Base-by-base conservation (phyloP, 768 basidiomycete species). In the Trametes cinnabarina region DNA sequence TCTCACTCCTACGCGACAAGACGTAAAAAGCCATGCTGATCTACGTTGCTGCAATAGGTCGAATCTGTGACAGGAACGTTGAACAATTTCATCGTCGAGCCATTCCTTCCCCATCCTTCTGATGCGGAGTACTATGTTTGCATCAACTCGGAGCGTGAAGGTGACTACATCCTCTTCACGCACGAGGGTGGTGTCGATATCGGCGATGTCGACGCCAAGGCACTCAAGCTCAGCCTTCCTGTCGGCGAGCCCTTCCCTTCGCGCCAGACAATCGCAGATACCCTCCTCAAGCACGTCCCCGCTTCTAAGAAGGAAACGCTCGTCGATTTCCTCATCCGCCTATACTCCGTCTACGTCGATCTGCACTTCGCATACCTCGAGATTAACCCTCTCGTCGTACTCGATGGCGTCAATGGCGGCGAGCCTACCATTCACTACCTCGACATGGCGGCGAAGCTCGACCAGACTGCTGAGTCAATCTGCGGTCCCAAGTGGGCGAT, bases 341-440 rank as follows among this genome's bases (percentile, higher is more conserved):
- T 98, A 26, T 98, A 99, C 84, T 87, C 88, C 62, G 94, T 98
- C 68, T 98, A 98, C 73, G 95, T 94, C 65, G 94, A 99, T 73
- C 89, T 98, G 51, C 97, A 99, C 82, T 99, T 98, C 71, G 94
- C 97, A 20, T 98, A 99, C 79, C 92, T 99, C 70, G 96, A 98
- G 77, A 99, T 99, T 76, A 99, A 98, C 83, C 97, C 97, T 41
- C 85, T 99, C 54, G 88, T 98, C 69, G 90, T 92, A 71, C 86
- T 98, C 67, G 94, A 97, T 71, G 86, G 82, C 56, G 86, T 82
- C 63, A 77, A 80, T 64, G 81, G 81, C 66, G 84, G 83, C 58
- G 77, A 86, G 63, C 86, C 88, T 40, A 84, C 84, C 62, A 93
- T 98, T 68, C 88, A 90, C 76, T 98, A 94, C 79, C 88, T 99